Conservation (phyloP, 176 grass and related monocot species). For the Oryza rufipogon region DNA sequence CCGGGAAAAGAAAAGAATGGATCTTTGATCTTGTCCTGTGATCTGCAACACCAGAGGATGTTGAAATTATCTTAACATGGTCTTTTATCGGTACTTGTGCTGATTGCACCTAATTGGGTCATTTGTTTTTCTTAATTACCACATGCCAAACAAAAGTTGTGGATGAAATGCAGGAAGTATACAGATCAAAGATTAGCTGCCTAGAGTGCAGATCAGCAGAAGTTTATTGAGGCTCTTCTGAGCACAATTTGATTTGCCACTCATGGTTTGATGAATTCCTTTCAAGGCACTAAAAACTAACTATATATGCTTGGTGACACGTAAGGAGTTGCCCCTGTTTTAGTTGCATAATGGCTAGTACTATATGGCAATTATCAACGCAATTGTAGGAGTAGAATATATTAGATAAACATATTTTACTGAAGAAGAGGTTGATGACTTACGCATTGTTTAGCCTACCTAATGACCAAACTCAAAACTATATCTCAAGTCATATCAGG, state of each 20-base stretch:
- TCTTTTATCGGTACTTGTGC: background rate
- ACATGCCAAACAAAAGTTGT: background rate
- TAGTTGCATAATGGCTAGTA: background rate
- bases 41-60: background rate
- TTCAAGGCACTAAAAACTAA: background rate
- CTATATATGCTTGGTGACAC: too few species aligned
- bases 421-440: background rate
- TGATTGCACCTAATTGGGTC: background rate
- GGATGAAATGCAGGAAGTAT: background rate
- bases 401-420: background rate
- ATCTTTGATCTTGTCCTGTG: slow-evolving; percentile 1
- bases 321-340: background rate
- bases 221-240: background rate
- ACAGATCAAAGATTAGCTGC: background rate
- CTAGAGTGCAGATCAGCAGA: background rate
- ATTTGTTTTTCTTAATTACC: background rate
- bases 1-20: background rate
- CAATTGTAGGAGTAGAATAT: background rate
- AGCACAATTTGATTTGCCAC: background rate
- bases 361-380: background rate
- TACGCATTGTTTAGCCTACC: background rate
- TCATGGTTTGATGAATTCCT: background rate
- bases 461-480: background rate
- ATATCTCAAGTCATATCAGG: background rate
- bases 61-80: background rate